phyloP scores from a whole-genome alignment of 345 rosid genomes.

The Citrus hindsii region DNA sequence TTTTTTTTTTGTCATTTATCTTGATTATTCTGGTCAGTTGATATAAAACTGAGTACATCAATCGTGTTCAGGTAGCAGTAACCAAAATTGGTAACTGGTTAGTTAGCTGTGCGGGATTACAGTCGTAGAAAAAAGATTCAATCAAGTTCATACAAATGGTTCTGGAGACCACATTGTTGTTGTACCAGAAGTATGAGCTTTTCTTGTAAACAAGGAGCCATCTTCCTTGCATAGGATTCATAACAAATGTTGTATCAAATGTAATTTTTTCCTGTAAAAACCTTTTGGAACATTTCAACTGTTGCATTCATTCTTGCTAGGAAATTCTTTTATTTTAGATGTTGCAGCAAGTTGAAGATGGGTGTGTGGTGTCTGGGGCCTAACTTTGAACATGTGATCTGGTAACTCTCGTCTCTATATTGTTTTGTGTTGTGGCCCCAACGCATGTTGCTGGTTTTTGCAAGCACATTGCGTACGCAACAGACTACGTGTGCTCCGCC shows the following conservation, averaged over 20 bases:
- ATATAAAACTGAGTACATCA: not conserved
- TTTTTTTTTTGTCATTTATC: not conserved
- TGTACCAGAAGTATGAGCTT: not conserved
- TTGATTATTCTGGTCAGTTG: not conserved
- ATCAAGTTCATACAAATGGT: not conserved
- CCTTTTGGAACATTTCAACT: too few relatives aligned
- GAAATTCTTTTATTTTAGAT: not conserved
- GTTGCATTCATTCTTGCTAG: too few relatives aligned
- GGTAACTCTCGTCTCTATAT: not conserved
- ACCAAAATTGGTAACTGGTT: not conserved
- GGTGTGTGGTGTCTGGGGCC: not conserved
- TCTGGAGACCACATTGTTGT: not conserved
- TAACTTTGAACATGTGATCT: not conserved
- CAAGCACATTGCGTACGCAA: not conserved
- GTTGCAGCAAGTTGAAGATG: not conserved
- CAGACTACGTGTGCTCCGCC: too few relatives aligned
- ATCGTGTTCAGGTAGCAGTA: not conserved
- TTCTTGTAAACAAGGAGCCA: not conserved
- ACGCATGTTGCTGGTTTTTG: not conserved
- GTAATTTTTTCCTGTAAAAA: not conserved
- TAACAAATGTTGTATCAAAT: not conserved
- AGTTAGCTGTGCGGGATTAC: not conserved
- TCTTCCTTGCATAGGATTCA: not conserved
- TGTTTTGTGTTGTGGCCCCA: not conserved
- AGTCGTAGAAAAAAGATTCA: not conserved